Evolutionary conservation across 108 stramenopile genomes (phyloP), one percentile per base, ranked within the genome.

Genomic region (Mediolabrus comicus): DNA sequence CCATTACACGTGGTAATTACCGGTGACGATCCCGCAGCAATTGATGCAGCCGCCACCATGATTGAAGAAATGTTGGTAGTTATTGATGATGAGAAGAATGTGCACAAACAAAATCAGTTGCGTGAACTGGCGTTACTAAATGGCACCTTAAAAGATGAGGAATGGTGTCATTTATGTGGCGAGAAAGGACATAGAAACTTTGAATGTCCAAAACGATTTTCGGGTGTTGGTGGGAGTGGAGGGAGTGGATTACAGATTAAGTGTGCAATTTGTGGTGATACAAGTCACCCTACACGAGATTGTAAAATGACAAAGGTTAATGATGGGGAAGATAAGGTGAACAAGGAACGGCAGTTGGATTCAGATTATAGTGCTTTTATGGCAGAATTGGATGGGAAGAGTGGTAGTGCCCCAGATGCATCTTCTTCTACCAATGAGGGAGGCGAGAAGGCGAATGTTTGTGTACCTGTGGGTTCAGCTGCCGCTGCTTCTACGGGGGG

Each of bases 261-360:
- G 60, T 99, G 99, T 84, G 96, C 97, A 12, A 95, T 99, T 67
- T 99, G 99, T 69, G 99, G 99, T 19, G 99, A 98, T 71, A 91
- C 89, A 19, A 88, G 90, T 62, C 99, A 99, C 72, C 97, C 97
- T 4, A 98, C 99, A 0, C 62, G 99, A 16, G 99, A 99, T 86
- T 99, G 99, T 84, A 79, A 67, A 7, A 69, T 87, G 57, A 38
- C 24, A 13, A 83, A 77, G 33, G 81, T 71, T 51, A 80, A 75
- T 64, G 74, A 33, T 28, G 66, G 61, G 13, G 74, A 65, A 25
- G 69, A 28, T 6, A 62, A 29, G 25, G 65, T 62, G 61, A 89
- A 84, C 35, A 79, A 88, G 62, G 69, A 80, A 19, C 73, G 86
- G 43, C 71, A 89, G 78, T 72, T 96, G 60, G 96, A 98, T 74